Evolutionary conservation across 768 basidiomycete species (phyloP).

Genomic region (Psilocybe azurescens): DNA sequence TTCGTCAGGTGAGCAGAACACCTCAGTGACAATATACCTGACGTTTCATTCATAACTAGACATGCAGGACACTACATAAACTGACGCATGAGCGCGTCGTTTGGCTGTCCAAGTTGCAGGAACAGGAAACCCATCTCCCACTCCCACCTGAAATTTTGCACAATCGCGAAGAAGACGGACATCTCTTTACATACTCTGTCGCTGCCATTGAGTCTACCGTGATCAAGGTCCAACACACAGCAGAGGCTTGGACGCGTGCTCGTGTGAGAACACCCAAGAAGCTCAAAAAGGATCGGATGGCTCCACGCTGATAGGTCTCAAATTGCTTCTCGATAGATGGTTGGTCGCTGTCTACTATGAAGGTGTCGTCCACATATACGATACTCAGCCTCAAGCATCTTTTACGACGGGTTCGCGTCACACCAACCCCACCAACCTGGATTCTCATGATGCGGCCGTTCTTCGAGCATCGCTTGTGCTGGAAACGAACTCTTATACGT

Average conservation of each 20-base stretch:
- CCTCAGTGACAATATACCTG: background rate
- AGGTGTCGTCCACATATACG: slow-evolving; percentile 48
- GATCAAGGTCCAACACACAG: slow-evolving; percentile 8
- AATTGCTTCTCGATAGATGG: slow-evolving; percentile 52
- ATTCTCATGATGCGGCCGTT: background rate
- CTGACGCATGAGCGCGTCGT: slow-evolving; percentile 20
- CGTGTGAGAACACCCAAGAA: slow-evolving; percentile 14
- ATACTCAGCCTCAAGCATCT: slow-evolving; percentile 28
- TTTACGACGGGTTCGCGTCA: too few relatives aligned
- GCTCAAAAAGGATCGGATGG: slow-evolving; percentile 12
- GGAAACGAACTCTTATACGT: slow-evolving; percentile 23
- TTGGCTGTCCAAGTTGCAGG: slow-evolving; percentile 23
- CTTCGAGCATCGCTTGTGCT: slow-evolving; percentile 18
- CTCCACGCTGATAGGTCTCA: slow-evolving; percentile 38
- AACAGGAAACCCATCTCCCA: slow-evolving; percentile 21
- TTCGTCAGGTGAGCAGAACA: slow-evolving; percentile 19
- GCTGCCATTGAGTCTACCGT: slow-evolving; percentile 18
- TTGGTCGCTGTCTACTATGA: slow-evolving; percentile 49
- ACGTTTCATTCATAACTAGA: slow-evolving; percentile 17
- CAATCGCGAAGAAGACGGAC: slow-evolving; percentile 8
- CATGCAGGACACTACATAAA: slow-evolving; percentile 22
- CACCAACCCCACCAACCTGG: background rate
- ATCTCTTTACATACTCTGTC: slow-evolving; percentile 12
- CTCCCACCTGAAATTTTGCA: slow-evolving; percentile 15
- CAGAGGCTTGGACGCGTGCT: slow-evolving; percentile 19